Conservation (phyloP, 192 early-diverging fungal species). For the Lobulomyces angularis region DNA sequence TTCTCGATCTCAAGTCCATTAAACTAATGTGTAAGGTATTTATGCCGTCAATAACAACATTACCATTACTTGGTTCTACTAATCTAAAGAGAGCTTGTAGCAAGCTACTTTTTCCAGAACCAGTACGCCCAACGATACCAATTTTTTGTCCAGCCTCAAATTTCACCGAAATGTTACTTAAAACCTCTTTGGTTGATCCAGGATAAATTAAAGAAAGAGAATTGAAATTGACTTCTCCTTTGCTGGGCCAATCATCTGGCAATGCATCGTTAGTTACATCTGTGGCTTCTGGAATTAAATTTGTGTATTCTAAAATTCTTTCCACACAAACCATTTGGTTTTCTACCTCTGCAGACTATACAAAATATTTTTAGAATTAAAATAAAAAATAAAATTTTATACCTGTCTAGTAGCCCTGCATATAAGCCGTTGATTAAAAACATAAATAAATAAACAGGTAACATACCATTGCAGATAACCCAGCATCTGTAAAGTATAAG, state of each 20-base stretch:
- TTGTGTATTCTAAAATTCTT: conserved; percentile 50
- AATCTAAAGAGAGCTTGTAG: no score
- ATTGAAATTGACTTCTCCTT: conserved; percentile 46
- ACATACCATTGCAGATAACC: conserved; percentile 35
- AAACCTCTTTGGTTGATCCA: conserved; percentile 18
- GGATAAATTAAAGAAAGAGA: conserved; percentile 48
- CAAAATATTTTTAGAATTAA: conserved; percentile 31
- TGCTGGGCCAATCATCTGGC: conserved; percentile 42
- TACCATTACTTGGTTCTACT: no score
- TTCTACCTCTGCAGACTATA: conserved; percentile 38
- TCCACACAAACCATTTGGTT: conserved; percentile 51
- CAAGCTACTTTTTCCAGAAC: no score
- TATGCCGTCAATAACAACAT: background rate
- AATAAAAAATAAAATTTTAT: no score
- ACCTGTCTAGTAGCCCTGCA: no score
- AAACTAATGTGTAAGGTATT: conserved; percentile 36
- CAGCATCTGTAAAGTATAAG: conserved; percentile 41
- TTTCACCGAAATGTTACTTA: conserved; percentile 44
- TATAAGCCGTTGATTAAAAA: background rate
- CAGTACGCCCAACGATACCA: no score
- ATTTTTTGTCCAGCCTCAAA: no score
- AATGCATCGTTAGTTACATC: conserved; percentile 11
- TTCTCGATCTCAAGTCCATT: conserved; percentile 34
- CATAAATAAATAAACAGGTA: background rate
- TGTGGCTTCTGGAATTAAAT: conserved; percentile 20